Base-by-base conservation (phyloP, 805 yeast genomes). In the Metschnikowia cerradonensis region DNA sequence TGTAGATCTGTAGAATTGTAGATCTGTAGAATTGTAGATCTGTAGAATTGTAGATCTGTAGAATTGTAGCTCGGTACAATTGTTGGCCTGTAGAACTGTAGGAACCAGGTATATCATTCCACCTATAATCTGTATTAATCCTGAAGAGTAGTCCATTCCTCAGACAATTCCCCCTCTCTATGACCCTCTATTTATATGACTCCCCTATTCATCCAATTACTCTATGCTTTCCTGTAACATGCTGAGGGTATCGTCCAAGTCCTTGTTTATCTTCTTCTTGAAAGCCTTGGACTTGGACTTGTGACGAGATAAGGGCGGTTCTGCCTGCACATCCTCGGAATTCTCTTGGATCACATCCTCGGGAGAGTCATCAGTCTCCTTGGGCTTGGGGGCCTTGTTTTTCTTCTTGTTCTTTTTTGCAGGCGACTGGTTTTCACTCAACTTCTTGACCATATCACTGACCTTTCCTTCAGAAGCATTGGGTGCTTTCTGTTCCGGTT, bases 211-310 rank as follows among this genome's bases (percentile, higher is more conserved):
- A 6, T 7, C 30, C 30, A 26, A 7, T 36, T 46, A 49, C 14
- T 64, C 66, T 13, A 71, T 58, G 47, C 70, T 71, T 52, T 72
- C 75, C 54, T 70, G 60, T 36, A 73, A 59, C 74, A 73, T 71
- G 47, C 67, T 66, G 45, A 73, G 53, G 3, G 78, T 73, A 47
- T 63, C 62, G 44, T 72, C 71, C 47, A 73, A 55, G 33, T 66
- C 73, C 39, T 53, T 63, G 53, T 70, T 63, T 45, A 73, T 57
- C 49, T 68, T 68, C 41, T 60, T 53, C 45, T 66, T 61, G 54
- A 72, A 70, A 53, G 64, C 65, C 57, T 71, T 71, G 31, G 71
- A 60, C 53, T 59, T 68, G 44, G 72, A 65, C 36, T 67, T 66
- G 44, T 62, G 63, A 19, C 72, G 55, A 30, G 57, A 49, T 37